Base-by-base conservation (phyloP, 441 rosid species). In the Arabidopsis hybrid region DNA sequence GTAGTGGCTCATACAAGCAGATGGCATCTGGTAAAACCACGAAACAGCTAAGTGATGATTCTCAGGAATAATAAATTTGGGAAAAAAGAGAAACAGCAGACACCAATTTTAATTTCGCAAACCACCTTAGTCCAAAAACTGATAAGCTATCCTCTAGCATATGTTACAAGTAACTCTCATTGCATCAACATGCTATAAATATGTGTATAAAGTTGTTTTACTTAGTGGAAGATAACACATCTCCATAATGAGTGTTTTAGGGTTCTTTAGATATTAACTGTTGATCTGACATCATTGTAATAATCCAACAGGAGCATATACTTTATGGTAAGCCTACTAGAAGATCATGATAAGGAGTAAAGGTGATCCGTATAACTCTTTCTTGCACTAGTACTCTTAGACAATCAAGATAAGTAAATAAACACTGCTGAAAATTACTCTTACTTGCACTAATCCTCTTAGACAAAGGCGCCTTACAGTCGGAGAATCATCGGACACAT, bases 401-500 rank as follows among this genome's bases (percentile, higher is more conserved):
- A 58, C 32, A 65, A 34, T 51, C 43, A 71, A 76, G 40, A 65
- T 49, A 56, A 38, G 26, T 39, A 60, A 82, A 12, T 50, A 39
- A 32, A 56, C 58, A 49, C 53, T 71, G 17, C 50, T 34, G 11
- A 71, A 49, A 68, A 7, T 42, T 60, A 59, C 60, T 32, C 70
- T 74, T 62, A 95, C 99, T 91, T 93, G 97, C 69, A 91, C 99
- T 70, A 95, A 85, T 81, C 99, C 99, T 83, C 90, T 88, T 72
- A 93, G 86, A 85, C 97, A 93, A 79, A 95, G 99, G 81, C 97
- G 83, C 79, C 98, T 85, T 75, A 95, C 98, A 46, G 91, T 90
- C 45, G 99, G 88, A 81, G 97, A 93, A 78, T 90, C 99, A 82
- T 95, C 99, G 51, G 99, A 95, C 12, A 90, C 97, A 85, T 90